A percentile compares a stretch with the other conserved stretches of the same genome.
phyloP scores from a whole-genome alignment of 1,284 basidiomycete species.

The Athelia sp. region DNA sequence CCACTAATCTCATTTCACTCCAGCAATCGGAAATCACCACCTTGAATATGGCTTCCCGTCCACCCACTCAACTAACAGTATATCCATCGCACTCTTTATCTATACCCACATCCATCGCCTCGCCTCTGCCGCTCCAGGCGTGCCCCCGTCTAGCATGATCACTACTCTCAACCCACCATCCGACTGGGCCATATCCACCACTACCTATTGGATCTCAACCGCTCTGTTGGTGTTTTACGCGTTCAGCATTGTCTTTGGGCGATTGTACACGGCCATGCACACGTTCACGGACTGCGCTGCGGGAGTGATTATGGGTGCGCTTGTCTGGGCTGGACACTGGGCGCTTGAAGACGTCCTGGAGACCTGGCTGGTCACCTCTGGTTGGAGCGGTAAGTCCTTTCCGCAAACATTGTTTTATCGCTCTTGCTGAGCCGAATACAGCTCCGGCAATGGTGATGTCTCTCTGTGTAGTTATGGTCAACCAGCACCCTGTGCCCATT shows the following conservation, averaged over 20 bases:
- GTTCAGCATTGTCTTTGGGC: slow-evolving; percentile 81
- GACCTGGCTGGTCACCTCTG: slow-evolving; percentile 44
- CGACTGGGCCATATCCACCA: slow-evolving; percentile 34
- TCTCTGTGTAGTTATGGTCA: slow-evolving; percentile 68
- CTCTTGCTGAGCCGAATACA: too few species aligned
- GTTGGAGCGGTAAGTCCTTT: slow-evolving; percentile 45
- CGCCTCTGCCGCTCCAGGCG: slow-evolving; percentile 23
- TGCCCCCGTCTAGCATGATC: slow-evolving; percentile 11
- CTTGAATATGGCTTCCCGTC: slow-evolving; percentile 95
- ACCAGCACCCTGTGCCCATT: slow-evolving; percentile 88
- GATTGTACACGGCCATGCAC: slow-evolving; percentile 92
- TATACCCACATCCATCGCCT: slow-evolving; percentile 51
- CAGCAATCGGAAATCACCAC: slow-evolving; percentile 82
- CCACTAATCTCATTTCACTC: slow-evolving; percentile 2
- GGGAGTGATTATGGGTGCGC: slow-evolving; percentile 62
- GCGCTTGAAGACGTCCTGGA: slow-evolving; percentile 35
- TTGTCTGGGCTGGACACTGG: slow-evolving; percentile 58
- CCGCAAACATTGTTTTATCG: too few species aligned
- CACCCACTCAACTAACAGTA: slow-evolving; percentile 90
- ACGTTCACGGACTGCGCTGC: slow-evolving; percentile 73
- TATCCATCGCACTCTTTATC: slow-evolving; percentile 83
- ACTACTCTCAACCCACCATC: slow-evolving; percentile 14
- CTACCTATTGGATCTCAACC: slow-evolving; percentile 38
- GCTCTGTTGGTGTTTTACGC: slow-evolving; percentile 56
- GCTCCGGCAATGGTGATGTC: slow-evolving; percentile 71